A percentile compares a stretch with the other conserved stretches of the same genome.
Evolutionary conservation across 495 filamentous ascomycete species (phyloP).

Genomic region (Sordaria brevicollis): DNA sequence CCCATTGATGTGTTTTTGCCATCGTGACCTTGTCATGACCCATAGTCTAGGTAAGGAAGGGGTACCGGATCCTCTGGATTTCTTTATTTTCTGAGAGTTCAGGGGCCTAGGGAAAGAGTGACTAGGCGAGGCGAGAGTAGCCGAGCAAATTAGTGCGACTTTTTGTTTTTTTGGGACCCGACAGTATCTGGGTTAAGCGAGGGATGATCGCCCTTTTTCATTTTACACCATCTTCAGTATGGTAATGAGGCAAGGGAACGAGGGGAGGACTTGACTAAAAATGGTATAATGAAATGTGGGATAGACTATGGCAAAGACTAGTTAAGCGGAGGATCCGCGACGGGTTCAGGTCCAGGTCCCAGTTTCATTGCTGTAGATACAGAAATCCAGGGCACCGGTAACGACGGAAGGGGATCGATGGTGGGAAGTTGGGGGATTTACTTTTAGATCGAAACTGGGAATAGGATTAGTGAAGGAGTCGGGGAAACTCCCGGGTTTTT

Average conservation of each 20-base stretch:
- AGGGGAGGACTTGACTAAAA: not conserved
- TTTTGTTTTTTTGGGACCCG: too few species aligned
- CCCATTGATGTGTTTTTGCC: not conserved
- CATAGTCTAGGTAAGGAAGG: not conserved
- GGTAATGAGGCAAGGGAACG: too few species aligned
- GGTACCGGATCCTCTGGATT: not conserved
- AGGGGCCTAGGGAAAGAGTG: too few species aligned
- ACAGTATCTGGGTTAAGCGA: not conserved
- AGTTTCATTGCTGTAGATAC: not conserved
- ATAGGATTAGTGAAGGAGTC: not conserved
- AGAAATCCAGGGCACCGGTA: not conserved
- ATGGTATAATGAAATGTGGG: not conserved
- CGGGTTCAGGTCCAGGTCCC: too few species aligned
- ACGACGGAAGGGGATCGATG: not conserved
- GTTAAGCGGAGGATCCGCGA: not conserved
- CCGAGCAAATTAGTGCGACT: not conserved
- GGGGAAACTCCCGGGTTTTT: not conserved
- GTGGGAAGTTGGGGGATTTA: not conserved
- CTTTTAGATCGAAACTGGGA: not conserved
- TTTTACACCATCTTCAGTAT: not conserved
- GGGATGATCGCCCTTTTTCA: not conserved
- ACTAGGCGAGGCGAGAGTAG: not conserved
- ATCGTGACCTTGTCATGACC: not conserved
- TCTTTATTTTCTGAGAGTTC: too few species aligned
- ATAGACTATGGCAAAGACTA: too few species aligned